Evolutionary conservation across 345 rosid species (phyloP), one percentile per base, ranked within the genome.

Genomic region (Syzygium aromaticum): DNA sequence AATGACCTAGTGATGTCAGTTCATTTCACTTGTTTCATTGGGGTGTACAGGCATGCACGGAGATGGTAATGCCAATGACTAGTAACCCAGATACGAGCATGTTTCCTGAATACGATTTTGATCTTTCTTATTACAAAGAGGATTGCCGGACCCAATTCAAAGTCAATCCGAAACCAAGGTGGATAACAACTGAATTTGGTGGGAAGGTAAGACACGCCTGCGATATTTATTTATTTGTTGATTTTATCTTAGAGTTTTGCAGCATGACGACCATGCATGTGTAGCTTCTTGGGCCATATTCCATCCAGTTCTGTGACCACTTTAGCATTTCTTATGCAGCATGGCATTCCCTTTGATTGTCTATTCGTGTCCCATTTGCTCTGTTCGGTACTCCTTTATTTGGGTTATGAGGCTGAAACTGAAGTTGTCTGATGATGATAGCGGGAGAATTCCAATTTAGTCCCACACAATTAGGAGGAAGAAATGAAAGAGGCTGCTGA

Each of bases 51-150:
- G 95, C 98, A 1, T 97, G 98, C 91, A 93, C 98, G 40, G 99
- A 97, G 92, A 97, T 96, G 98, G 98, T 94, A 86, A 91, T 96
- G 96, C 95, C 98, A 52, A 94, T 96, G 98, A 92, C 98, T 67
- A 92, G 95, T 88, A 93, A 92, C 90, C 87, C 49, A 57, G 91
- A 92, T 73, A 89, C 85, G 51, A 96, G 97, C 93, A 96, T 97
- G 97, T 97, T 91, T 87, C 94, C 93, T 21, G 52, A 94, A 51
- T 90, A 90, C 86, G 94, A 89, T 80, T 97, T 90, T 90, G 91
- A 94, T 88, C 95, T 94, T 89, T 91, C 98, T 84, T 91, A 95
- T 73, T 94, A 54, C 87, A 86, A 89, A 90, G 97, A 95, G 87
- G 92, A 89, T 21, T 97, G 99, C 92, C 90, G 92, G 96, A 89